Base-by-base conservation (phyloP, 805 yeast genomes). In the Zygosaccharomyces lentus region DNA sequence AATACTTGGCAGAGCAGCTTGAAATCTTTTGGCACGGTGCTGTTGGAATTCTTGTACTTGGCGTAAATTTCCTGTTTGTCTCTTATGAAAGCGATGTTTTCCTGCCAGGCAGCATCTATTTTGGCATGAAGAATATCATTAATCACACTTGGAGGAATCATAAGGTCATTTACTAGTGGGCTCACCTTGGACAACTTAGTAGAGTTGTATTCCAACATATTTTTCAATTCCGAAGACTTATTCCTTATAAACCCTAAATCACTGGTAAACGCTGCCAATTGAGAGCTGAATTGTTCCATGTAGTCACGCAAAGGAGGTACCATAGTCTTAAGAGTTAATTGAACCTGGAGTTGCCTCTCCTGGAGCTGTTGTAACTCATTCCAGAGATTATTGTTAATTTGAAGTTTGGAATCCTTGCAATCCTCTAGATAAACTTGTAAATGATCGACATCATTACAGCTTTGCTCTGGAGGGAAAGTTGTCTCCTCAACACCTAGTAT, bases 141-240 rank as follows among this genome's bases (percentile, higher is more conserved):
- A 6, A 86, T 77, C 2, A 85, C 71, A 1, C 76, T 76, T 0
- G 96, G 93, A 0, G 96, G 86, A 6, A 90, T 77, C 48, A 85
- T 70, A 29, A 86, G 69, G 52, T 86, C 90, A 31, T 84, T 75
- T 0, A 89, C 81, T n/a, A 87, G 68, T 0, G 96, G 95, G 15
- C 84, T 79, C 46, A 89, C 74, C 42, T 71, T 71, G 7, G 64
- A 62, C 46, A 81, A 78, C 15, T 76, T 72, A 26, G 65, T 55
- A 13, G 75, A 71, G 40, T 83, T 77, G 32, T 68, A 65, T 9
- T 69, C 69, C 10, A 82, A 69, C 34, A 79, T 70, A 16, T 64
- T 55, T 32, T 76, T 73, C 34, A 84, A 62, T 13, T 68, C 64
- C 13, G 73, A 59, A 1, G 86, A 79, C 47, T 79, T 72, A 5